Evolutionary conservation across 192 early-diverging fungal genomes (phyloP).

Genomic region (Glomus cerebriforme): DNA sequence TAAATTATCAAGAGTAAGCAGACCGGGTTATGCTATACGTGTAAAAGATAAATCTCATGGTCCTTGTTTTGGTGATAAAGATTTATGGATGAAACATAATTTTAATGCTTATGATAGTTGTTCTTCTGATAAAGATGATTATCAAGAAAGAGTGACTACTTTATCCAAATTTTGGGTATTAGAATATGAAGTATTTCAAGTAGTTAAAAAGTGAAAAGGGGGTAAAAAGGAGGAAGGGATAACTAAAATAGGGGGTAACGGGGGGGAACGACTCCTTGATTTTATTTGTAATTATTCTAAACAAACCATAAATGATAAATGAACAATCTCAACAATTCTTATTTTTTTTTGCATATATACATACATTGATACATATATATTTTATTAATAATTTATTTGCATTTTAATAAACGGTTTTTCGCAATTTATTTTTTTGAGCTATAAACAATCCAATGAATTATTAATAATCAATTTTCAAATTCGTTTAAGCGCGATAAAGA

Average conservation of each 20-base stretch:
- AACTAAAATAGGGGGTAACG: too few species aligned
- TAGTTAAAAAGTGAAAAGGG: constrained; percentile 2
- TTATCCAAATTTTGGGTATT: constrained; percentile 22
- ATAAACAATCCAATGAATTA: too few species aligned
- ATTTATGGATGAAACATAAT: constrained; percentile 26
- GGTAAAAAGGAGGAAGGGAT: too few species aligned
- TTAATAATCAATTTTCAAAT: too few species aligned
- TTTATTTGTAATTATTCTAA: not conserved
- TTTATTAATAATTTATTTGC: not conserved
- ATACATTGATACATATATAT: not conserved
- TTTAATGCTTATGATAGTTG: constrained; percentile 27
- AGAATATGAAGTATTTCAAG: constrained; percentile 21
- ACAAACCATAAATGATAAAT: not conserved
- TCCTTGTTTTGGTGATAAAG: constrained; percentile 26
- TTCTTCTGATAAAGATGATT: constrained; percentile 21
- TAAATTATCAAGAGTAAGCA: constrained; percentile 1
- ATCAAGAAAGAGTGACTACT: constrained; percentile 3
- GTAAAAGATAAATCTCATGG: constrained; percentile 22
- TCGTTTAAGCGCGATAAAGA: too few species aligned
- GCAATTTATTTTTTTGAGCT: not conserved
- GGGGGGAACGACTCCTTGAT: too few species aligned
- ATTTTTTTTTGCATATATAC: not conserved
- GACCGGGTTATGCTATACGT: not conserved
- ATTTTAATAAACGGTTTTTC: not conserved
- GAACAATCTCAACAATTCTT: not conserved